Conservation (phyloP, 1,139 yeast species). For the Magnusiomyces clavatus region DNA sequence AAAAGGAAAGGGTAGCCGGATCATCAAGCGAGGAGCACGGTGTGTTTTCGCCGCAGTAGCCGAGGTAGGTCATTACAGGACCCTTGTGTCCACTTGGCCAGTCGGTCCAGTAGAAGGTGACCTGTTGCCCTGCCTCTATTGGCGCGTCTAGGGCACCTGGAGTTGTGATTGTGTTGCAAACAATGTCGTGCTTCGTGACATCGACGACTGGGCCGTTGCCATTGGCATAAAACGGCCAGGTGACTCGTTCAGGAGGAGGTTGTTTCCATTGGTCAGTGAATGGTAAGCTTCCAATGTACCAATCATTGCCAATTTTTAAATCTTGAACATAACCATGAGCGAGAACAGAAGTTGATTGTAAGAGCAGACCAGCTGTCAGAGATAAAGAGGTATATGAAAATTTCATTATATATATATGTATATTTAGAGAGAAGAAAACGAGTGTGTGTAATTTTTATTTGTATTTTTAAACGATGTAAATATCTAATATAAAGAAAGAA, state of each 20-base stretch:
- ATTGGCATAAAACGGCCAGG: slow-evolving; percentile 12
- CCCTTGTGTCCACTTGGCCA: slow-evolving; percentile 12
- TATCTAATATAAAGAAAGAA: too few species aligned
- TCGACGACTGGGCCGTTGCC: slow-evolving; percentile 15
- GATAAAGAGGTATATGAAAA: not conserved
- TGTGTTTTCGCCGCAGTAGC: slow-evolving; percentile 6
- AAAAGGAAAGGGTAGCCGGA: slow-evolving; percentile 5
- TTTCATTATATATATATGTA: too few species aligned
- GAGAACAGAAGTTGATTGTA: slow-evolving; percentile 3
- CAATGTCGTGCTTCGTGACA: slow-evolving; percentile 10
- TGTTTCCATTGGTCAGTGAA: slow-evolving; percentile 6
- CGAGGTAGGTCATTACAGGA: slow-evolving; percentile 13
- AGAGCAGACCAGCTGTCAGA: slow-evolving; percentile 1
- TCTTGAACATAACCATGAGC: slow-evolving; percentile 14
- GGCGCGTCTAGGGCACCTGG: slow-evolving; percentile 3
- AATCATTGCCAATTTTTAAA: slow-evolving; percentile 5
- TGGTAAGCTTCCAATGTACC: slow-evolving; percentile 9
- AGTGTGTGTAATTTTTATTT: too few species aligned
- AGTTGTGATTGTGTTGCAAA: slow-evolving; percentile 10
- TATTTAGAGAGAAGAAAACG: not conserved
- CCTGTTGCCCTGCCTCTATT: slow-evolving; percentile 7
- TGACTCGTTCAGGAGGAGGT: slow-evolving; percentile 7
- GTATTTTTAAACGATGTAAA: too few species aligned
- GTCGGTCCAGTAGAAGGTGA: slow-evolving; percentile 12
- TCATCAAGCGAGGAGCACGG: not conserved